Conservation (phyloP, 192 early-diverging fungal genomes). For the Ramicandelaber brevisporus region DNA sequence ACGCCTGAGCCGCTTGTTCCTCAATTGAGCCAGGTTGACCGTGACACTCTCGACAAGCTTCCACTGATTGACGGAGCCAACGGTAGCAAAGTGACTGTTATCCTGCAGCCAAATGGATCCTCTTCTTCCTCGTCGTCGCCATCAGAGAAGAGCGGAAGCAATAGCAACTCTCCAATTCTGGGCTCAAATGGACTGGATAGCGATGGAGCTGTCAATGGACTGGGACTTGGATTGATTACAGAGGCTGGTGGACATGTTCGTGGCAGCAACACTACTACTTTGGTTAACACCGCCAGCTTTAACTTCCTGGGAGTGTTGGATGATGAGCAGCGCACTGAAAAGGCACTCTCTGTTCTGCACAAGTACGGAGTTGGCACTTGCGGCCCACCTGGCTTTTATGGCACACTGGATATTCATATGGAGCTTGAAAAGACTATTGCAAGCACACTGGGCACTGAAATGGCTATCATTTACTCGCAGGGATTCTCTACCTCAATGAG, state of each 20-base stretch:
- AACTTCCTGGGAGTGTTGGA: constrained; percentile 72
- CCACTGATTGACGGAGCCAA: constrained; percentile 39
- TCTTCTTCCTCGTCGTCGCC: background rate
- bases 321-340: constrained; percentile 47
- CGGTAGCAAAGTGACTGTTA: constrained; percentile 15
- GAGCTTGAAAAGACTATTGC: constrained; percentile 72
- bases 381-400: constrained; percentile 88
- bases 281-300: constrained; percentile 70
- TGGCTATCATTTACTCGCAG: constrained; percentile 84
- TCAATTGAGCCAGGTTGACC: constrained; percentile 35
- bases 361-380: constrained; percentile 93
- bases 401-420: constrained; percentile 87
- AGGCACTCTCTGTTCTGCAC: constrained; percentile 56
- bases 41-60: constrained; percentile 49
- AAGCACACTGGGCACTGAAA: constrained; percentile 55
- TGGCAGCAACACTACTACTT: no score
- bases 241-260: no score
- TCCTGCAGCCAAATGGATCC: background rate
- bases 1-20: constrained; percentile 82
- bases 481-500: constrained; percentile 77
- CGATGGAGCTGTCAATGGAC: no score
- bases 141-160: constrained; percentile 7
- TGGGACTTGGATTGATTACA: no score
- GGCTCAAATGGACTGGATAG: no score
- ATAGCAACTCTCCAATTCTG: constrained; percentile 11